Percentiles rank a stretch among this genome's conserved stretches.
Evolutionary conservation across 257 asterid species (phyloP).

Genomic region (Solanum pinnatisectum): DNA sequence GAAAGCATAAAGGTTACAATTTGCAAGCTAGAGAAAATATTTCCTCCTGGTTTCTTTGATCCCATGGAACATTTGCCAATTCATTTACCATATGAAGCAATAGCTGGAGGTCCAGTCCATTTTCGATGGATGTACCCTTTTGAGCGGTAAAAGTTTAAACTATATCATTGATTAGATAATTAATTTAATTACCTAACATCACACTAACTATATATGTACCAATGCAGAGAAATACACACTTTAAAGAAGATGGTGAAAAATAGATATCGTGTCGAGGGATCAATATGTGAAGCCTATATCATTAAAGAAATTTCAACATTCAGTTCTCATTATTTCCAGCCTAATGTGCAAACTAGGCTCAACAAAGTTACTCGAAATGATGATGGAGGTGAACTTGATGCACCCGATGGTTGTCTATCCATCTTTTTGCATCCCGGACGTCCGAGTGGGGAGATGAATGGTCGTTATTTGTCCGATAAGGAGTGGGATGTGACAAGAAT

Average conservation of each 20-base stretch:
- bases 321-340: not conserved
- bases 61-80: not conserved
- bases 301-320: not conserved
- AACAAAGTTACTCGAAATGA: not conserved
- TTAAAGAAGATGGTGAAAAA: not conserved
- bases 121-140: not conserved
- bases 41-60: not conserved
- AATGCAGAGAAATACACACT: too few species aligned
- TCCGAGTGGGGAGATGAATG: not conserved
- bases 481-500: not conserved
- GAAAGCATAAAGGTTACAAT: not conserved
- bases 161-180: too few species aligned
- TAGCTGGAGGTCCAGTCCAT: not conserved
- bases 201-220: too few species aligned
- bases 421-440: not conserved
- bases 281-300: not conserved
- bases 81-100: not conserved
- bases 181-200: too few species aligned
- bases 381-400: not conserved
- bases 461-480: not conserved
- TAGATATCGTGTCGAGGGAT: not conserved
- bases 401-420: not conserved
- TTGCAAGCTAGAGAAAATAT: not conserved
- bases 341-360: not conserved
- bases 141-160: not conserved